These are phyloP conservation scores for Epichloe scottii DNA, from an alignment of 2,329 filamentous ascomycete genomes.

Conservation along the genomic window DNA sequence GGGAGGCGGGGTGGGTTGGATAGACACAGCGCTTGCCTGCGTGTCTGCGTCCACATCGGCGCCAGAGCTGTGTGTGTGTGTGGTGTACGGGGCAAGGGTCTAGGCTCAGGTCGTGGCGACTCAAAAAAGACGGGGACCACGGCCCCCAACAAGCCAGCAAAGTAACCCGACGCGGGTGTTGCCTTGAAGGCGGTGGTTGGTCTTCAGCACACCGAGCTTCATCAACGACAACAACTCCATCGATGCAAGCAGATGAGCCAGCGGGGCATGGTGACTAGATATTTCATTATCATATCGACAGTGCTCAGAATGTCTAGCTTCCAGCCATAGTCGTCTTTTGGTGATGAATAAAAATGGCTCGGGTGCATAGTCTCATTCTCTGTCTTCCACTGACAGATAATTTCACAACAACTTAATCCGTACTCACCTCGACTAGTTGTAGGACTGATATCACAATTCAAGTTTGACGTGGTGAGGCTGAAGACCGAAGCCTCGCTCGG, in stretches of 20 bases:
- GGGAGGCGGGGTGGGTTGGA: conserved; percentile 17
- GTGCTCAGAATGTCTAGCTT: neutral
- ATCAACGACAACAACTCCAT: too few relatives aligned
- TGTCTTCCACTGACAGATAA: neutral
- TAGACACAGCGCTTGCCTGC: conserved; percentile 11
- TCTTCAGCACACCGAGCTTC: conserved; percentile 1
- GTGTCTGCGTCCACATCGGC: conserved; percentile 5
- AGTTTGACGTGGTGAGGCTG: neutral
- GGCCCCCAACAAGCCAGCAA: neutral
- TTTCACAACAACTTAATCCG: neutral
- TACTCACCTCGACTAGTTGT: conserved; percentile 1
- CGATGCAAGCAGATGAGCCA: neutral
- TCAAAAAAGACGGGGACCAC: neutral
- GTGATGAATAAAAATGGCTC: neutral
- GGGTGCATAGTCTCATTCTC: neutral
- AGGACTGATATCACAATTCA: neutral
- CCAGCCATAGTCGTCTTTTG: neutral
- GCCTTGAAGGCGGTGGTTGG: conserved; percentile 7
- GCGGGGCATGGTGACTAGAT: neutral
- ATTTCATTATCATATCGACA: neutral
- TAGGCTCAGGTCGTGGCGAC: conserved; percentile 7
- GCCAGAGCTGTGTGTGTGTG: neutral
- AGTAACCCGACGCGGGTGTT: conserved; percentile 2
- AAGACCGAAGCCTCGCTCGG: neutral
- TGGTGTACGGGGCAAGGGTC: conserved; percentile 9